Conservation (phyloP, 2,329 filamentous ascomycete genomes). For the Sarocladiaceae sp. region DNA sequence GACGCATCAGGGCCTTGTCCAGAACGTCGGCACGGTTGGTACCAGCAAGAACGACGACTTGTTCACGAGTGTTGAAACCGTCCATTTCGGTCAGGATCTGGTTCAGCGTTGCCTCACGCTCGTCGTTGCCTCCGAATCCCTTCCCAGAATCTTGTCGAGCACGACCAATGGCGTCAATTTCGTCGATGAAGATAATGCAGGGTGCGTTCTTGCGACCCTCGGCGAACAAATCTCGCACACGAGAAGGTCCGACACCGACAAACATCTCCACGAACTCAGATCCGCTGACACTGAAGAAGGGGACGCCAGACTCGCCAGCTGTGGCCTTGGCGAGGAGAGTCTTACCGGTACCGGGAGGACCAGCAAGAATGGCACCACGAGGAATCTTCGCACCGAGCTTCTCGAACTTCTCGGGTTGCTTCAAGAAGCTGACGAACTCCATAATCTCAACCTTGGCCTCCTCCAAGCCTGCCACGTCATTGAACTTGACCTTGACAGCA, state of each 20-base stretch:
- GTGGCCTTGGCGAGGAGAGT: constrained; percentile 96
- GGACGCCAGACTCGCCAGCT: constrained; percentile 92
- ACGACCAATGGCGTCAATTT: constrained; percentile 96
- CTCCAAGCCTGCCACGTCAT: constrained; percentile 95
- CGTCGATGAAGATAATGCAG: constrained; percentile 99
- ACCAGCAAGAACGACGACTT: constrained; percentile 93
- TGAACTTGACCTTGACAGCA: constrained; percentile 93
- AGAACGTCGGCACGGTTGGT: constrained; percentile 94
- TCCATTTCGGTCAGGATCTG: constrained; percentile 99
- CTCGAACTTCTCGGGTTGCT: constrained; percentile 89
- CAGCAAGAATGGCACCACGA: constrained; percentile 90
- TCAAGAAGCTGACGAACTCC: constrained; percentile 97
- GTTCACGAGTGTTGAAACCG: constrained; percentile 94
- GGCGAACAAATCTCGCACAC: constrained; percentile 90
- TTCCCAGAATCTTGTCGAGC: constrained; percentile 73
- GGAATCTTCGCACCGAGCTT: constrained; percentile 96
- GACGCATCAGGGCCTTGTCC: constrained; percentile 93
- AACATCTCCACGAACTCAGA: constrained; percentile 99
- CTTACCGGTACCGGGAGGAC: constrained; percentile 98
- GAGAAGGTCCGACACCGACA: constrained; percentile 93
- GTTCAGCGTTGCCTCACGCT: constrained; percentile 94
- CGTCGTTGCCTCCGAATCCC: constrained; percentile 84
- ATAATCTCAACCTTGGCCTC: constrained; percentile 98
- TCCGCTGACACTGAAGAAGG: constrained; percentile 97
- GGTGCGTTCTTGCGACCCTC: constrained; percentile 94